phyloP scores from a whole-genome alignment of 768 basidiomycete genomes.

The Pluteus cervinus region DNA sequence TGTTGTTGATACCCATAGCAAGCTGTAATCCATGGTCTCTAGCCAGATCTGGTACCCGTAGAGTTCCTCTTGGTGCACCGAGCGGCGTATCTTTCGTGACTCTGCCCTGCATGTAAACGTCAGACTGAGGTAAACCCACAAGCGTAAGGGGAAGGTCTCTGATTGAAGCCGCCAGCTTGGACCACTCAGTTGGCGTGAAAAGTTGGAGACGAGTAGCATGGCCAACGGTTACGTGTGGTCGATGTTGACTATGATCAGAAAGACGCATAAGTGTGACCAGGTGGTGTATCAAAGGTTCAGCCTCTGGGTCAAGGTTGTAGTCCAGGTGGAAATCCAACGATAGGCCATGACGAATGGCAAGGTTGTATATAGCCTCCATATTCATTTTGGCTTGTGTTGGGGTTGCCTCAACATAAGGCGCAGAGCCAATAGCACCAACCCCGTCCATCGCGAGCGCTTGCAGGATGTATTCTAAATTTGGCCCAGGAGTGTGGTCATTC shows the following conservation, averaged over 20 bases:
- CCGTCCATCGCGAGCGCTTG: conserved; percentile 31
- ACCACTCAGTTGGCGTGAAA: conserved; percentile 42
- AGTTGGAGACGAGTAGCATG: conserved; percentile 56
- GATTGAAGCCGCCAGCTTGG: conserved; percentile 31
- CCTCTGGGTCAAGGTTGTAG: conserved; percentile 49
- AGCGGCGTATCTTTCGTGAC: conserved; percentile 17
- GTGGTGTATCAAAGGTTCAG: conserved; percentile 50
- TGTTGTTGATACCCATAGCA: conserved; percentile 59
- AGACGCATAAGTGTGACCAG: conserved; percentile 40
- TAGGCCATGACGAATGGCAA: conserved; percentile 31
- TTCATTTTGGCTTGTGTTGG: conserved; percentile 42
- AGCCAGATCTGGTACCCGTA: conserved; percentile 44
- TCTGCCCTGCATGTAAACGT: conserved; percentile 66
- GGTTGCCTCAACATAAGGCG: conserved; percentile 58
- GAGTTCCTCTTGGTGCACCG: conserved; percentile 45
- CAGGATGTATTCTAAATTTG: conserved; percentile 40
- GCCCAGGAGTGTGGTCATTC: conserved; percentile 28
- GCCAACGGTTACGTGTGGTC: conserved; percentile 44
- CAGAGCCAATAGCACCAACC: conserved; percentile 54
- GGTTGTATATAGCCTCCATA: conserved; percentile 44
- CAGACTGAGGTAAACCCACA: conserved; percentile 56
- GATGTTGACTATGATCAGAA: too few species aligned
- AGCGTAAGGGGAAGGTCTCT: conserved; percentile 43
- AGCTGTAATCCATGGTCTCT: conserved; percentile 38
- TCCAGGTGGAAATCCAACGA: conserved; percentile 65